Conservation (phyloP, 139 green algal genomes). For the Chlamydomonas sp. region DNA sequence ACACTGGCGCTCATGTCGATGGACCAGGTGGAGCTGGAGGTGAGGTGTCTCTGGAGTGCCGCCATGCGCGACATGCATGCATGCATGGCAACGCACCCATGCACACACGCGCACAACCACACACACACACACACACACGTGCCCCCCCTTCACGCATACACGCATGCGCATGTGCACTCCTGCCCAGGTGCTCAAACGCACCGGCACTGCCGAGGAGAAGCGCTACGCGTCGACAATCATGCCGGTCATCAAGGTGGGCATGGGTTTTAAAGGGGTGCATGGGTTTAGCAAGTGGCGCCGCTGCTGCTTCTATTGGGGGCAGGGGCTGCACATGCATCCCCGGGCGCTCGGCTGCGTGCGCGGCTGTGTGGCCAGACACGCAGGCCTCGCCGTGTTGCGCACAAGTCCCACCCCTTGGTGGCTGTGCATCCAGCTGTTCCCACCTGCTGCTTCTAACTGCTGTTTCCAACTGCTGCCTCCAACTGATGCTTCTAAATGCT, state of each 20-base stretch:
- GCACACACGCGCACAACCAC: too few relatives aligned
- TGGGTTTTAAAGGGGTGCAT: too few relatives aligned
- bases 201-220: slow-evolving; percentile 26
- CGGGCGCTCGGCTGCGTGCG: neutral
- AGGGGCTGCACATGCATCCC: neutral
- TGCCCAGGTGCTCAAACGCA: slow-evolving; percentile 55
- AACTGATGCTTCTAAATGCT: neutral
- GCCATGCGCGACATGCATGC: too few relatives aligned
- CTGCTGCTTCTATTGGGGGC: neutral
- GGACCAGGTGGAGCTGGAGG: slow-evolving; percentile 7
- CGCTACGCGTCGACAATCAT: slow-evolving; percentile 1
- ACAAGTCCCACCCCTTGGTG: neutral
- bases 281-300: too few relatives aligned
- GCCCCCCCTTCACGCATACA: too few relatives aligned
- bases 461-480: neutral
- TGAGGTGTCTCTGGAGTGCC: too few relatives aligned
- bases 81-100: too few relatives aligned
- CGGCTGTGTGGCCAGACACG: neutral
- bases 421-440: too few relatives aligned
- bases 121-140: too few relatives aligned
- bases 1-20: slow-evolving; percentile 16
- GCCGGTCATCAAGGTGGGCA: neutral
- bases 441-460: neutral
- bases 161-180: too few relatives aligned
- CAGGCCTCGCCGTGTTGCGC: too few relatives aligned